phyloP scores from a whole-genome alignment of 306 rosid genomes.

The Hylodesmum podocarpum region DNA sequence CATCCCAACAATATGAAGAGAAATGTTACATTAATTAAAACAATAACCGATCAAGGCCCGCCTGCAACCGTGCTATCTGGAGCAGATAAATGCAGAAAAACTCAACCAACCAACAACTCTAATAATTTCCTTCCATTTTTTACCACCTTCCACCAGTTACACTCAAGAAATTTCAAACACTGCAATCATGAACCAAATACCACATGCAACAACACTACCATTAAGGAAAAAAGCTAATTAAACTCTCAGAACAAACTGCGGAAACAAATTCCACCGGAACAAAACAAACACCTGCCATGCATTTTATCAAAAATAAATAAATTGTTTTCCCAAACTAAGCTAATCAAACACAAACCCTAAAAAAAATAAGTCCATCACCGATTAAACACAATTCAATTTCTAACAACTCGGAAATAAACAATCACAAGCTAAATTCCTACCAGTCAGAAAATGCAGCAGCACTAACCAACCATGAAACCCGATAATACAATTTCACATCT shows the following conservation, averaged over 20 bases:
- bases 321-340: background rate
- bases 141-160: too few relatives aligned
- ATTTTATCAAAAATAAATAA: background rate
- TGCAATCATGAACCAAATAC: background rate
- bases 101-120: background rate
- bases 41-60: background rate
- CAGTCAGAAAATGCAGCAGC: conserved; percentile 4
- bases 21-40: background rate
- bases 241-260: background rate
- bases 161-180: background rate
- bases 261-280: background rate
- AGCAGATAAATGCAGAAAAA: background rate
- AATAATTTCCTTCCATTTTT: background rate
- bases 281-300: background rate
- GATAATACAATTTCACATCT: background rate
- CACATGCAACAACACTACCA: background rate
- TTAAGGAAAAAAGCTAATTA: background rate
- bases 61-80: background rate
- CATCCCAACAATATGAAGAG: background rate
- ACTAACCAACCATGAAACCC: background rate
- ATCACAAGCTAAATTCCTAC: background rate
- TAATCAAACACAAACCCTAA: background rate
- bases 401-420: background rate
- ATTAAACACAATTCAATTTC: background rate
- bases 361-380: too few relatives aligned